phyloP scores from a whole-genome alignment of 139 green algal genomes.

The Yamagishiella unicocca region DNA sequence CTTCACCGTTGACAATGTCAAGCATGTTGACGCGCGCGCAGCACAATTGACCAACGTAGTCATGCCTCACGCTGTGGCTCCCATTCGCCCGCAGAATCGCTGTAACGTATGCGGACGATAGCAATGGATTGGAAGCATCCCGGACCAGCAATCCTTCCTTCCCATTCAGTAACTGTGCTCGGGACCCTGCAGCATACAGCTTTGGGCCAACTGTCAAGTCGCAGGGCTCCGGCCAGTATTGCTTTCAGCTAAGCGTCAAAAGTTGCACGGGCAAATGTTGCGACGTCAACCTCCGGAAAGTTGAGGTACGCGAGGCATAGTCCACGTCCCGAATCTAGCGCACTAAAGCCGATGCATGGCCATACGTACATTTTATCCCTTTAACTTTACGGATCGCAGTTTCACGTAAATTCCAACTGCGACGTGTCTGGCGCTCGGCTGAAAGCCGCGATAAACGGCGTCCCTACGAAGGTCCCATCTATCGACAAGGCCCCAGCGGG shows the following conservation, averaged over 20 bases:
- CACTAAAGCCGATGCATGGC: too few relatives aligned
- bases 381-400: too few relatives aligned
- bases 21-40: too few relatives aligned
- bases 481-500: background rate
- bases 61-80: too few relatives aligned
- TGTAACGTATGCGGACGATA: too few relatives aligned
- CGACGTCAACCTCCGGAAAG: background rate
- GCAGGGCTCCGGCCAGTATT: background rate
- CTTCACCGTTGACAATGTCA: too few relatives aligned
- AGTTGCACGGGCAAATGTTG: background rate
- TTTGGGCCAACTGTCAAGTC: background rate
- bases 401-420: background rate
- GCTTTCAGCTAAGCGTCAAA: slow-evolving; percentile 9
- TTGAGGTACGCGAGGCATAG: slow-evolving; percentile 23
- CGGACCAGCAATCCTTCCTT: too few relatives aligned
- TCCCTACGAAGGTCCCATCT: background rate
- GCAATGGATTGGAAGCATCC: too few relatives aligned
- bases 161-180: background rate
- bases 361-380: too few relatives aligned
- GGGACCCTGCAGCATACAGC: background rate
- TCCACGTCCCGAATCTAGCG: too few relatives aligned
- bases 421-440: background rate
- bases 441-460: slow-evolving; percentile 1
- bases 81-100: too few relatives aligned
- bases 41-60: too few relatives aligned